Evolutionary conservation across 2,329 filamentous ascomycete genomes (phyloP), one percentile per base, ranked within the genome.

Genomic region (Cercospora zeina): DNA sequence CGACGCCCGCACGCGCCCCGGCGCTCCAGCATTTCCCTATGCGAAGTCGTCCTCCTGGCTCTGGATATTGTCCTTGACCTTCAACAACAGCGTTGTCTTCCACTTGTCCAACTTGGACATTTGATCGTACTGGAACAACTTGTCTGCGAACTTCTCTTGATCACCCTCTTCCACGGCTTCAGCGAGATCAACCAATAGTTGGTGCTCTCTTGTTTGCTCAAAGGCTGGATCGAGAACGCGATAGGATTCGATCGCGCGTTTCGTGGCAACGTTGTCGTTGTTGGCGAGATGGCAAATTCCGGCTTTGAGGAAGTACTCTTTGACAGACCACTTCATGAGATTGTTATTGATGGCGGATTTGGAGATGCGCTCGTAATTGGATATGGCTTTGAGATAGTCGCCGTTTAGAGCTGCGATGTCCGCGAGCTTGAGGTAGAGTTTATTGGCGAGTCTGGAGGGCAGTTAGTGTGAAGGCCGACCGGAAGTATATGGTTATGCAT

Each of bases 61-160:
- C 78, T 93, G 89, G 70, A 96, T 96, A 58, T 82, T 82, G 71
- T 88, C 87, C 87, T 97, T 97, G 72, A 97, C 84, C 69, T 87
- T 85, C 72, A 96, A 79, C 66, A 96, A 77, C 62, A 96, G 80
- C 33, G 89, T 90, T 55, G 90, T 96, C 88, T 97, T 96, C 93
- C 93, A 97, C 81, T 93, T 95, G 75, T 97, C 93, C 72, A 97
- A 80, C 82, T 95, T 95, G 79, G 88, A 95, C 79, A 96, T 83
- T 80, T 96, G 90, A 76, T 97, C 92, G 74, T 86, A 97, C 75
- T 93, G 87, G 81, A 89, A 96, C 66, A 95, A 78, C 76, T 93
- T 92, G 73, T 96, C 91, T 21, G 89, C 85, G 72, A 96, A 97
- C 64, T 83, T 82, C 71, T 96, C 91, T 75, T 89, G 88, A 71